These are phyloP conservation scores for Tetramitus jugosus DNA, from an alignment of 208 protist species.

Conservation along the genomic window DNA sequence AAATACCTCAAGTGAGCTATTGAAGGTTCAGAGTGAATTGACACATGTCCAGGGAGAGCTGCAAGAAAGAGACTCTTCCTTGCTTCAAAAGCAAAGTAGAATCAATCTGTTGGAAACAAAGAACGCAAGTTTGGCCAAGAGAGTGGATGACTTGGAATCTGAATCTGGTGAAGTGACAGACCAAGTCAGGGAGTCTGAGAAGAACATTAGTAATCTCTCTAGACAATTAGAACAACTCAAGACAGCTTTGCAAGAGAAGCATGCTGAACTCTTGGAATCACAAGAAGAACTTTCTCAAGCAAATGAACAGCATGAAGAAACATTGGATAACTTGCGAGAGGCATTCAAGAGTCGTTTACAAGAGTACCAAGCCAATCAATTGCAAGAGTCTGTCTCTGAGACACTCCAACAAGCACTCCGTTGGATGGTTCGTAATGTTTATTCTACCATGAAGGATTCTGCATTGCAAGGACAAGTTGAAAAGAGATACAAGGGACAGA, in stretches of 20 bases:
- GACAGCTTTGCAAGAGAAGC: neutral
- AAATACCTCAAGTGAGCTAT: neutral
- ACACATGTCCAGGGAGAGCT: too few species aligned
- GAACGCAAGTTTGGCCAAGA: too few species aligned
- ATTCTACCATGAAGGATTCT: neutral
- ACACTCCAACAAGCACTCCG: neutral
- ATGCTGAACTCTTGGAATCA: neutral
- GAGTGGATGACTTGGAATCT: neutral
- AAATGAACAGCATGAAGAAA: neutral
- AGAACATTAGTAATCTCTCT: too few species aligned
- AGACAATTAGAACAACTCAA: too few species aligned
- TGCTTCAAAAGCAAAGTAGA: too few species aligned
- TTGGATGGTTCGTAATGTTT: neutral
- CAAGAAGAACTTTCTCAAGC: neutral
- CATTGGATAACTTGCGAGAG: neutral
- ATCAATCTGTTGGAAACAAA: too few species aligned
- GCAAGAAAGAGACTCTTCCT: too few species aligned
- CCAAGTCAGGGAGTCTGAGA: neutral
- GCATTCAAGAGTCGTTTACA: neutral
- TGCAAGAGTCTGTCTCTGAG: neutral
- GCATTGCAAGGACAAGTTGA: too few species aligned
- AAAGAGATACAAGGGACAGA: neutral
- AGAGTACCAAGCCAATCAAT: neutral
- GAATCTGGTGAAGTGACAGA: neutral
- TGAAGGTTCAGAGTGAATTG: too few species aligned